Percentiles rank a stretch among this genome's conserved stretches.
phyloP scores from a whole-genome alignment of 2,329 filamentous ascomycete genomes.

The Epichloe gansuensis region DNA sequence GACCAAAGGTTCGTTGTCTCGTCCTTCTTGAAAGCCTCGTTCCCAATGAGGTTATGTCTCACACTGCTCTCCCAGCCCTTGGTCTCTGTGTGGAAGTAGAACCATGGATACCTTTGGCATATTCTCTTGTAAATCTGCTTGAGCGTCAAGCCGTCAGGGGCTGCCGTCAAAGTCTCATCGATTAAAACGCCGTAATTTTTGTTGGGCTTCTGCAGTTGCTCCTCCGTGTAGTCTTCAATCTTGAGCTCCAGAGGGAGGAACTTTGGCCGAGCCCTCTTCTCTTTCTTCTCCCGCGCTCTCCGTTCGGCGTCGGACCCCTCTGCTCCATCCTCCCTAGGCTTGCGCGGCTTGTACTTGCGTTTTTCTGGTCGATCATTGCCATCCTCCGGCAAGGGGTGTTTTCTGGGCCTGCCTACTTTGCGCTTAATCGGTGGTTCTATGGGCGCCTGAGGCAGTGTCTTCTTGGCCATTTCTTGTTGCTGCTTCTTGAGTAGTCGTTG shows the following conservation, averaged over 20 bases:
- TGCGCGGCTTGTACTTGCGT: constrained; percentile 53
- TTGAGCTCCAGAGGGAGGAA: constrained; percentile 48
- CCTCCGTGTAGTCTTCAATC: constrained; percentile 41
- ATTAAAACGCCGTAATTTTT: constrained; percentile 51
- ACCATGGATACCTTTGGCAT: constrained; percentile 44
- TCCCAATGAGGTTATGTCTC: constrained; percentile 50
- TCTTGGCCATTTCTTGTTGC: constrained; percentile 34
- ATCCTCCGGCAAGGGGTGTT: constrained; percentile 48
- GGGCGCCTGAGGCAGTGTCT: constrained; percentile 34
- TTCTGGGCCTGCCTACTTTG: constrained; percentile 52
- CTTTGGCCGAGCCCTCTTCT: constrained; percentile 45
- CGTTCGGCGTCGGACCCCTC: constrained; percentile 45
- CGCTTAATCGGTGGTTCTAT: constrained; percentile 44
- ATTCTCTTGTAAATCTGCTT: constrained; percentile 54
- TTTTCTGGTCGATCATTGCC: constrained; percentile 43
- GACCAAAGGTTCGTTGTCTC: constrained; percentile 44
- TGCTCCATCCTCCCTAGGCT: constrained; percentile 41
- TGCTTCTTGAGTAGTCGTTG: constrained; percentile 49
- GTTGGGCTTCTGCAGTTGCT: constrained; percentile 47
- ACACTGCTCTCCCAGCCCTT: constrained; percentile 56
- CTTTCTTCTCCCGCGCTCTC: constrained; percentile 43
- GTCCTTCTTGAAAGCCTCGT: constrained; percentile 47
- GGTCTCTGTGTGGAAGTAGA: constrained; percentile 45
- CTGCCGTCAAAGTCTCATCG: constrained; percentile 44
- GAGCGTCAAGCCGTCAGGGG: constrained; percentile 40